Percentiles rank a stretch among this genome's conserved stretches.
phyloP scores from a whole-genome alignment of 1,284 basidiomycete species.

The Coniferiporia sulphurascens region DNA sequence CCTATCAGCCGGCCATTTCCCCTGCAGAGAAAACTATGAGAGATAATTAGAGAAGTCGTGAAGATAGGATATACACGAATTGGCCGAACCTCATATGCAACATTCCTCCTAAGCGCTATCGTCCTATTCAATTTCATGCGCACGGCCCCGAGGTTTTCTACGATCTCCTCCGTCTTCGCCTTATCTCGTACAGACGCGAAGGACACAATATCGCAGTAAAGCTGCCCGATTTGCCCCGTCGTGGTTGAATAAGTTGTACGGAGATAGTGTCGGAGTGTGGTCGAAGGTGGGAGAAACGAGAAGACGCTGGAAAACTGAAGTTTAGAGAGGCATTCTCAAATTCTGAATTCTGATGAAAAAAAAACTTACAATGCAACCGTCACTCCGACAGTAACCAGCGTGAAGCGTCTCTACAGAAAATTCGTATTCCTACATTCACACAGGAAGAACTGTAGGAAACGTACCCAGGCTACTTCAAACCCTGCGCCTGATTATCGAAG shows the following conservation, averaged over 20 bases:
- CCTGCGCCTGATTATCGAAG: constrained; percentile 32
- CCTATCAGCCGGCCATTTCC: constrained; percentile 65
- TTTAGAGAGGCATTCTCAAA: neutral
- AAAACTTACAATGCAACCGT: constrained; percentile 53
- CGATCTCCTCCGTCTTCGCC: constrained; percentile 45
- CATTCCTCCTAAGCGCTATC: constrained; percentile 49
- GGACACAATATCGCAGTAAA: constrained; percentile 67
- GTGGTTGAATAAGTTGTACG: constrained; percentile 60
- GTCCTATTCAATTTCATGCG: constrained; percentile 60
- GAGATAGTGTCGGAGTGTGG: constrained; percentile 63
- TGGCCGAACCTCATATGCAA: constrained; percentile 56
- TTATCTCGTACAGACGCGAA: constrained; percentile 49
- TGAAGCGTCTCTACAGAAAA: constrained; percentile 47
- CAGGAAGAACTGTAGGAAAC: constrained; percentile 16
- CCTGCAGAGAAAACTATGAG: constrained; percentile 58
- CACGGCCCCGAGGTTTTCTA: constrained; percentile 56
- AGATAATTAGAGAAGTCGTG: neutral
- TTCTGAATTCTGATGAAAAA: too few species aligned
- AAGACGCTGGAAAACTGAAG: constrained; percentile 43
- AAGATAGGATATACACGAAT: neutral
- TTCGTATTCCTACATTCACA: neutral
- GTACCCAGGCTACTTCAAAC: constrained; percentile 60
- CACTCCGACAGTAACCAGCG: constrained; percentile 58
- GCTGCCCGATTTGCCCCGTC: constrained; percentile 51
- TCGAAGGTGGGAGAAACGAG: constrained; percentile 66